Base-by-base conservation (phyloP, 2,329 filamentous ascomycete genomes). In the Zasmidium citrigriseum region DNA sequence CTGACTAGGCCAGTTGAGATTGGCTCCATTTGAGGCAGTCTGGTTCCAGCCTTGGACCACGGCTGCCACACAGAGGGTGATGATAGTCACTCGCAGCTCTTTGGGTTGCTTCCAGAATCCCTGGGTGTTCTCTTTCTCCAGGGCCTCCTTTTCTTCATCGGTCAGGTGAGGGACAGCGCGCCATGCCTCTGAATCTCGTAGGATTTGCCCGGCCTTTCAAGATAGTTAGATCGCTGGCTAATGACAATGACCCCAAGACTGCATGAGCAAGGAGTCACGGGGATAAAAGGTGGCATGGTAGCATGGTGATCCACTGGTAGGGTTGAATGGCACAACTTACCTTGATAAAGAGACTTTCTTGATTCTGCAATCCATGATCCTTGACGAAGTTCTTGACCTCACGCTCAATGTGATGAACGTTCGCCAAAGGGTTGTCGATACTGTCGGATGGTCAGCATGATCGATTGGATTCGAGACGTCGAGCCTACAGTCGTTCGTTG, bases 1-100 rank as follows among this genome's bases (percentile, higher is more conserved):
- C 34, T 41, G 66, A 14, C 55, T 18, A 11, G 71, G 71, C 70
- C 71, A 75, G 20, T 59, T 61, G 1, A 75, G 60, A 48, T 74
- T 73, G 22, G 72, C 70, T 2, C 70, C 71, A 27, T 71, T 73
- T 34, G 67, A 60, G 20, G 62, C 70, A 2, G 68, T 68, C 55
- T 73, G 71, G 29, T 72, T 69, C 71, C 23, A 61, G 12, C 72
- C 72, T 60, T 74, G 72, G 1, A 72, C 70, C 16, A 71, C 64
- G 23, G 72, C 72, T 4, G 68, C 72, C 20, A 73, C 64, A 38
- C 67, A 69, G 10, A 72, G 70, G 2, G 68, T 70, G 18, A 71
- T 59, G 38, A 74, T 66, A 7, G 72, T 71, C 16, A 69, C 64
- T 44, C 65, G 62, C 11, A 74, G 59, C 27, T 67, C 67, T 60